Base-by-base conservation (phyloP, 2,329 filamentous ascomycete genomes). In the Sarocladium brachiariae region DNA sequence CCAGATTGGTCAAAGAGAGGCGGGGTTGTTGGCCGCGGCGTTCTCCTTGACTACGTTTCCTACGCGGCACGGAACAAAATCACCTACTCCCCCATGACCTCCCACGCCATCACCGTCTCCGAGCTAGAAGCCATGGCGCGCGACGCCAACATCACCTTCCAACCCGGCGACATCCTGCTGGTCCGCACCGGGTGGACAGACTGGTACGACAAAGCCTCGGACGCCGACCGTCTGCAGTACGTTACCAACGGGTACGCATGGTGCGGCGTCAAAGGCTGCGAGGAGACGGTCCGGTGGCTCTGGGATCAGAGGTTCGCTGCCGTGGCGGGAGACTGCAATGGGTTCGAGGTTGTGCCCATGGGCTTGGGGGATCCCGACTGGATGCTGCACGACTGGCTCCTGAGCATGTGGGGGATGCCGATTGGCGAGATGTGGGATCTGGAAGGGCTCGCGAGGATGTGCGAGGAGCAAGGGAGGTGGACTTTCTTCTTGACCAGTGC, bases 231-330 rank as follows among this genome's bases (percentile, higher is more conserved):
- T 19, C 3, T 3, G 7, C n/a, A n/a, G 10, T 24, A 6, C 30
- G 46, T 49, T 6, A 24, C 46, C 4, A 24, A 49, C 30, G 46
- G 25, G 4, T 49, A 37, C 30, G 30, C 5, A 49, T 49, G 46
- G 46, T 58, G 68, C 21, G 65, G 76, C 7, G 58, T 75, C 38
- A 67, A 80, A 34, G 75, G 72, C 0, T 60, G 59, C 2, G 65
- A 78, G 45, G 74, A 75, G 39, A 74, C 83, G 3, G 68, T 80
- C 7, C 75, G 78, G 50, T 89, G 84, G 83, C 55, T 88, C 52
- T 84, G 86, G 69, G 81, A 88, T 59, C 78, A 75, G 56, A 81
- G 83, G 49, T 87, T 89, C 56, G 72, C 83, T 0, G 80, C 78
- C 1, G 82, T 85, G 1, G 81, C 76, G 0, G 80, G 81, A 0